phyloP scores from a whole-genome alignment of 371 early-diverging fungal genomes.

The Mucor sp. region DNA sequence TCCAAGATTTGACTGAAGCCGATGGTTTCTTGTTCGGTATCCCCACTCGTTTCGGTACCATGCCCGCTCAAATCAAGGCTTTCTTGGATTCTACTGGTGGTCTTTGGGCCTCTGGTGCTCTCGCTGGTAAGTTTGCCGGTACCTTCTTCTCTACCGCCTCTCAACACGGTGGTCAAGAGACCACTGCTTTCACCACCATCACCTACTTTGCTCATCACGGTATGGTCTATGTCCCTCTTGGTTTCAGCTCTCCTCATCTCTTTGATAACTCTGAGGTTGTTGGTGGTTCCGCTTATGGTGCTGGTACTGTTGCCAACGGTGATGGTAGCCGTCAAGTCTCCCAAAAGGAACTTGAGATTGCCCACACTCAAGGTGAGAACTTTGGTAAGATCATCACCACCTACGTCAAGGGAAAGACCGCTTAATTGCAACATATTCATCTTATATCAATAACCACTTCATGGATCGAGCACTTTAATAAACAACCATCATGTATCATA shows the following conservation, averaged over 20 bases:
- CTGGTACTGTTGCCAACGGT: slow-evolving; percentile 40
- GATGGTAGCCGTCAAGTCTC: slow-evolving; percentile 72
- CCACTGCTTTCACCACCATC: slow-evolving; percentile 70
- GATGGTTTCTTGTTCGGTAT: slow-evolving; percentile 86
- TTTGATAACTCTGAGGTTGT: slow-evolving; percentile 54
- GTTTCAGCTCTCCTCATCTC: slow-evolving; percentile 54
- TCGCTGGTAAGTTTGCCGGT: slow-evolving; percentile 74
- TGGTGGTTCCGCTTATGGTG: slow-evolving; percentile 79
- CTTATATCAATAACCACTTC: background rate
- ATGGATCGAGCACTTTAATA: background rate
- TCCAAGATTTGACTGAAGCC: slow-evolving; percentile 62
- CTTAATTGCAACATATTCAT: slow-evolving; percentile 4
- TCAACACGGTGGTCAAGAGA: slow-evolving; percentile 83
- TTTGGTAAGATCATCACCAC: slow-evolving; percentile 59
- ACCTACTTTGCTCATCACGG: slow-evolving; percentile 84
- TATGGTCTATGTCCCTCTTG: slow-evolving; percentile 78
- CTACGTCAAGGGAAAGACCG: slow-evolving; percentile 34
- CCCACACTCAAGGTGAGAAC: slow-evolving; percentile 63
- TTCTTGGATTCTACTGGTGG: slow-evolving; percentile 72
- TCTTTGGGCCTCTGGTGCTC: slow-evolving; percentile 69
- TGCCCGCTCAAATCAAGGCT: slow-evolving; percentile 80
- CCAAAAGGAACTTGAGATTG: slow-evolving; percentile 69
- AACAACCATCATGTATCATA: background rate
- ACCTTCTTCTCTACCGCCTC: slow-evolving; percentile 75
- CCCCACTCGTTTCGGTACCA: slow-evolving; percentile 72